phyloP scores from a whole-genome alignment of 2,329 filamentous ascomycete species.

The Westerdykella aurantiaca region DNA sequence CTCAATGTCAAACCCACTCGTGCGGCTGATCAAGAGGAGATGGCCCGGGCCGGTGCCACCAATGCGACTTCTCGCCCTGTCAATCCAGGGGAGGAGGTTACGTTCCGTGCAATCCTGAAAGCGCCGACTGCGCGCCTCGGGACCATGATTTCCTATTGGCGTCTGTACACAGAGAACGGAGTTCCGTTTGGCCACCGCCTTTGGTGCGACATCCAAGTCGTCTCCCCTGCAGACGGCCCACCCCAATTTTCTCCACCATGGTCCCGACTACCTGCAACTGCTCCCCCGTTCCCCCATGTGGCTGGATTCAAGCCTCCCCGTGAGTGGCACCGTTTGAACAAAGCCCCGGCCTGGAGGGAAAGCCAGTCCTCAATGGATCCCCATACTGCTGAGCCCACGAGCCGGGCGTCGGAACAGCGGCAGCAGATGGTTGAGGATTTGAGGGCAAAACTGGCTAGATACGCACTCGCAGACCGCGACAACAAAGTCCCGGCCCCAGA shows the following conservation, averaged over 20 bases:
- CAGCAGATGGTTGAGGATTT: conserved; percentile 22
- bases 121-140: conserved; percentile 65
- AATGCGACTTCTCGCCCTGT: conserved; percentile 67
- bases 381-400: no score
- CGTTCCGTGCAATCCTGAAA: conserved; percentile 81
- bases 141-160: conserved; percentile 92
- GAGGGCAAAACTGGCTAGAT: conserved; percentile 12
- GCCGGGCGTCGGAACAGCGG: conserved; percentile 4
- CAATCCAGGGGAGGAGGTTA: conserved; percentile 64
- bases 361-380: no score
- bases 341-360: no score
- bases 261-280: background rate
- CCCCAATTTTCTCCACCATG: background rate
- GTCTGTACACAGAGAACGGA: conserved; percentile 74
- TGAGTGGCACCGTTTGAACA: conserved; percentile 8
- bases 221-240: conserved; percentile 13
- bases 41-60: conserved; percentile 75
- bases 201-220: conserved; percentile 85
- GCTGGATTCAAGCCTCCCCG: conserved; percentile 3
- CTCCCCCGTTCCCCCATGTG: conserved; percentile 1
- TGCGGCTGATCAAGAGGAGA: conserved; percentile 70
- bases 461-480: conserved; percentile 3
- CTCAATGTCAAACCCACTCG: conserved; percentile 77
- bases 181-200: conserved; percentile 84
- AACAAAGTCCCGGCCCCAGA: conserved; percentile 1